A percentile compares a stretch with the other conserved stretches of the same genome.
Conservation (phyloP, 2,329 filamentous ascomycete species). For the Huntiella decipiens region DNA sequence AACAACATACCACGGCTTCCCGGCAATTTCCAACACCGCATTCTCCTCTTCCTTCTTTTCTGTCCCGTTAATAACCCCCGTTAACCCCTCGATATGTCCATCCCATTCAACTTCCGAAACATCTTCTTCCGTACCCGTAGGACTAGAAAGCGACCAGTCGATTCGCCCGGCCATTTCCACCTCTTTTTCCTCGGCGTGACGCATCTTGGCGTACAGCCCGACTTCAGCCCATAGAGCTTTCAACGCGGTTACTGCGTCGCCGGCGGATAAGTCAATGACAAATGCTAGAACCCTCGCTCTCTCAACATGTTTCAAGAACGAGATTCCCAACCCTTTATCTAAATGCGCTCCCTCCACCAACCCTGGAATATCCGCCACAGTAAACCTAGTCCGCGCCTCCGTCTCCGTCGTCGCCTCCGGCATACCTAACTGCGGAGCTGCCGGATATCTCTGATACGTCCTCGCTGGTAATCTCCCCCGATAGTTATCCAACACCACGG, state of each 20-base stretch:
- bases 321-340: constrained; percentile 75
- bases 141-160: constrained; percentile 39
- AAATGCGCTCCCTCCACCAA: constrained; percentile 83
- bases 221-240: constrained; percentile 81
- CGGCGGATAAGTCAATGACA: constrained; percentile 67
- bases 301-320: constrained; percentile 86
- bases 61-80: not conserved
- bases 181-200: constrained; percentile 53
- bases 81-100: not conserved
- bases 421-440: constrained; percentile 19
- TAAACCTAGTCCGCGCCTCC: constrained; percentile 52
- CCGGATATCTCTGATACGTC: constrained; percentile 16
- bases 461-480: constrained; percentile 36
- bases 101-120: not conserved
- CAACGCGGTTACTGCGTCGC: constrained; percentile 61
- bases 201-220: constrained; percentile 61
- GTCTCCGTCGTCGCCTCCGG: constrained; percentile 22
- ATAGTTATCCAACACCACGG: constrained; percentile 78
- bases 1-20: constrained; percentile 92
- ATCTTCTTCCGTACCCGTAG: constrained; percentile 13
- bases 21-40: constrained; percentile 53
- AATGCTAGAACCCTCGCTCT: constrained; percentile 85
- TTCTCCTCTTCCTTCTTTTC: constrained; percentile 13
- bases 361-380: constrained; percentile 88
- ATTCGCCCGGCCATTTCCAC: constrained; percentile 38